phyloP scores from a whole-genome alignment of 352 stramenopile species.

The Elongisporangium senticosum region DNA sequence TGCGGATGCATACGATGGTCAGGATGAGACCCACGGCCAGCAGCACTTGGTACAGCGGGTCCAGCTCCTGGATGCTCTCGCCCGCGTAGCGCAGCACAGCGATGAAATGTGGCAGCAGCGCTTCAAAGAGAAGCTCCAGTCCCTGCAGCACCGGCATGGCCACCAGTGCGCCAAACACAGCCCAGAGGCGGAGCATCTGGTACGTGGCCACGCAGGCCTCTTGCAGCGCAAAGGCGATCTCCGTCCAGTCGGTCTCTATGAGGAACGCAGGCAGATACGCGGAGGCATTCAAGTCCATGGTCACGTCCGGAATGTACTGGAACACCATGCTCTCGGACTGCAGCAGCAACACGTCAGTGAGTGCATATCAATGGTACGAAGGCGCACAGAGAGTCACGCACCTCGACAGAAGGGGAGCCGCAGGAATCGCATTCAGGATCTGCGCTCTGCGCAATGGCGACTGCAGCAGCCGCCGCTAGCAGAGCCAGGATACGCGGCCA shows the following conservation, averaged over 20 bases:
- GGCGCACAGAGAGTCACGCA: background rate
- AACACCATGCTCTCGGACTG: slow-evolving; percentile 3
- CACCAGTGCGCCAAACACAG: slow-evolving; percentile 41
- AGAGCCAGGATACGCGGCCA: background rate
- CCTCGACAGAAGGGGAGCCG: background rate
- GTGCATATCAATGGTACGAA: background rate
- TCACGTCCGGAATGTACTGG: slow-evolving; percentile 12
- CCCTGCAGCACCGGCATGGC: slow-evolving; percentile 37
- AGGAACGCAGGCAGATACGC: slow-evolving; percentile 35
- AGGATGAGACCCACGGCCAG: slow-evolving; percentile 25
- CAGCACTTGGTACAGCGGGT: slow-evolving; percentile 51
- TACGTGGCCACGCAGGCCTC: slow-evolving; percentile 49
- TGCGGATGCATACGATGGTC: slow-evolving; percentile 43
- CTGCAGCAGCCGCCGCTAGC: background rate
- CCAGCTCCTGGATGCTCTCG: slow-evolving; percentile 44
- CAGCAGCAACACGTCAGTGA: background rate
- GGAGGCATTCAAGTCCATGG: slow-evolving; percentile 18
- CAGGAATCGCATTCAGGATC: background rate
- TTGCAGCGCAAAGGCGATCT: slow-evolving; percentile 52
- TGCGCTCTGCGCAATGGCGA: background rate
- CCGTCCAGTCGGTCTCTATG: slow-evolving; percentile 52
- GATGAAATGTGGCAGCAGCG: slow-evolving; percentile 62
- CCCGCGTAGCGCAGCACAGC: slow-evolving; percentile 23
- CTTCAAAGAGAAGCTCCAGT: slow-evolving; percentile 37
- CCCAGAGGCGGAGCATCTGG: slow-evolving; percentile 56